A percentile compares a stretch with the other conserved stretches of the same genome.
These are phyloP conservation scores for Echinosophora koreensis DNA, from an alignment of 306 rosid genomes.

Conservation along the genomic window DNA sequence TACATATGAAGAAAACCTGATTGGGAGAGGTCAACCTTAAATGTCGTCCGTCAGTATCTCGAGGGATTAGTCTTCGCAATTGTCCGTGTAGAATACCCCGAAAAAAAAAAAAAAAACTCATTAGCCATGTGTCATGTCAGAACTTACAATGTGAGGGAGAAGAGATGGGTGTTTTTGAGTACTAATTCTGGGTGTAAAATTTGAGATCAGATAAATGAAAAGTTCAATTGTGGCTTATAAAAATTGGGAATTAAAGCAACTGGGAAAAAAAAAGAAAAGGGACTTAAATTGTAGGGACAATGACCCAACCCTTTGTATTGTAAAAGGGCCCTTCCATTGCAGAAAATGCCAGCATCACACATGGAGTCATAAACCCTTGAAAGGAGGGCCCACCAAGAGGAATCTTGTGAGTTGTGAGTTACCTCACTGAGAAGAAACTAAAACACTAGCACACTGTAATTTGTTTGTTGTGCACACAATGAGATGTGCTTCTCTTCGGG, in stretches of 20 bases:
- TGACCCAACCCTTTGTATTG: constrained; percentile 40
- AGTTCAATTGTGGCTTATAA: constrained; percentile 26
- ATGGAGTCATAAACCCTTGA: constrained; percentile 64
- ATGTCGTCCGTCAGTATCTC: too few relatives aligned
- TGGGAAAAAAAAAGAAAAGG: constrained; percentile 18
- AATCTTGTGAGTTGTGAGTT: constrained; percentile 62
- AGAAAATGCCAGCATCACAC: constrained; percentile 78
- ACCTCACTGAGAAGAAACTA: constrained; percentile 30
- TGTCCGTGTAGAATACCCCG: too few relatives aligned
- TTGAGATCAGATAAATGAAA: background rate
- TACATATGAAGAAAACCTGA: too few relatives aligned
- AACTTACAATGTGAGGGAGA: background rate
- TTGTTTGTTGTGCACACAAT: constrained; percentile 32
- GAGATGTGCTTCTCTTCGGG: constrained; percentile 35
- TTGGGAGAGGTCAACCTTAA: too few relatives aligned
- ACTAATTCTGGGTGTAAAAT: constrained; percentile 3
- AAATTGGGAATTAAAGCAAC: background rate
- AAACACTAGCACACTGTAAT: constrained; percentile 38
- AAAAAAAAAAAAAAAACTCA: too few relatives aligned
- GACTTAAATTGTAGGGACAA: constrained; percentile 62
- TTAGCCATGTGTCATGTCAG: background rate
- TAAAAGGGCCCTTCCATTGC: constrained; percentile 51
- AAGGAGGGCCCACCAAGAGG: constrained; percentile 65
- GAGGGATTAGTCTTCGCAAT: too few relatives aligned
- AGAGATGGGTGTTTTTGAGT: background rate